Conservation (phyloP, 1,284 basidiomycete species). For the Ceratobasidium sp. region DNA sequence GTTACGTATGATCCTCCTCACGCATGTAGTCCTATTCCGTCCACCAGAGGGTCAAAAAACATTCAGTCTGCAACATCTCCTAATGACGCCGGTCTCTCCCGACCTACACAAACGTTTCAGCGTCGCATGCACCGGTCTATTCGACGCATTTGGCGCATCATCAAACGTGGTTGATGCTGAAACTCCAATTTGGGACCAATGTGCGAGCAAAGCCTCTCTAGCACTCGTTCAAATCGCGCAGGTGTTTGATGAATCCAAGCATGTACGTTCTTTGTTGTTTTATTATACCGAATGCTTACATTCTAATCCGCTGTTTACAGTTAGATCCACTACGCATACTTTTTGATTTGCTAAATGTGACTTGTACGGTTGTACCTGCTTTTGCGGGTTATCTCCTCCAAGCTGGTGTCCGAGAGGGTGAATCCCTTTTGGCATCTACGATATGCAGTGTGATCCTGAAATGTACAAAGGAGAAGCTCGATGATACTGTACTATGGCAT, state of each 20-base stretch:
- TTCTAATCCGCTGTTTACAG: background rate
- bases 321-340: background rate
- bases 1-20: conserved; percentile 30
- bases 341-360: background rate
- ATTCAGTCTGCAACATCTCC: conserved; percentile 20
- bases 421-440: background rate
- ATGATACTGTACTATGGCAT: conserved; percentile 1
- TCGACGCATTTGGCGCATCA: conserved; percentile 15
- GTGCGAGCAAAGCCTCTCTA: conserved; percentile 15
- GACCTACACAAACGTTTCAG: conserved; percentile 8
- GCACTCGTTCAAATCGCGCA: conserved; percentile 20
- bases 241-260: conserved; percentile 10
- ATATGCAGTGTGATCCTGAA: conserved; percentile 2
- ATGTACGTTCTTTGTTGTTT: background rate
- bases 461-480: conserved; percentile 1
- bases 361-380: background rate
- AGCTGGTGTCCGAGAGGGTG: conserved; percentile 1
- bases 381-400: conserved; percentile 13
- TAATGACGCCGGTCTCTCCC: background rate
- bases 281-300: background rate
- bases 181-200: background rate
- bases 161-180: background rate
- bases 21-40: conserved; percentile 21
- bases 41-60: conserved; percentile 20
- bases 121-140: conserved; percentile 7